A percentile compares a stretch with the other conserved stretches of the same genome.
Conservation (phyloP, 78 protist genomes). For the Guillardia theta region DNA sequence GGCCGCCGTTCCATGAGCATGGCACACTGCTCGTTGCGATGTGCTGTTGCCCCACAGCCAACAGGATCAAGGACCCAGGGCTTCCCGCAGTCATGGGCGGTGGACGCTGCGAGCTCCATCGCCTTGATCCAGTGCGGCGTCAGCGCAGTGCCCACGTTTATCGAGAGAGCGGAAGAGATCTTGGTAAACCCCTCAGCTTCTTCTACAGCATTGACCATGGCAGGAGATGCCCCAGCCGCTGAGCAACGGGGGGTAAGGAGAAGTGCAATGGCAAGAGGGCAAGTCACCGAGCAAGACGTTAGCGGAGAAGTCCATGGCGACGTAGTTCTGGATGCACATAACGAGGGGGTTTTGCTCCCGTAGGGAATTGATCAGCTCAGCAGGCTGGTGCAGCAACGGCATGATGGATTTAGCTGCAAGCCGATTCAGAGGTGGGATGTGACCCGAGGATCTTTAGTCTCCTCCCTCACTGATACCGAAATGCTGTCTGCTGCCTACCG, state of each 20-base stretch:
- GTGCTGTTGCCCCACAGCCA: neutral
- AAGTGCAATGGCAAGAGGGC: too few species aligned
- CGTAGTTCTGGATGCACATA: neutral
- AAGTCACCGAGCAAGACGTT: slow-evolving; percentile 8
- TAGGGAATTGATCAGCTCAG: neutral
- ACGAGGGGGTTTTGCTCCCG: neutral
- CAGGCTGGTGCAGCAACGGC: too few species aligned
- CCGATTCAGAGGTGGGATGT: too few species aligned
- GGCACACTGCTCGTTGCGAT: neutral
- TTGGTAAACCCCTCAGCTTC: neutral
- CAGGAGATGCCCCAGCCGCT: neutral
- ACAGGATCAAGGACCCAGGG: neutral
- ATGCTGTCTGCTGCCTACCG: too few species aligned
- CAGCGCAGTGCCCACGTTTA: slow-evolving; percentile 6
- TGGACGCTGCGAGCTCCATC: neutral
- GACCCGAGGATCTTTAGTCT: too few species aligned
- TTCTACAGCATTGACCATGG: neutral
- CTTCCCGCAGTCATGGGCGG: neutral
- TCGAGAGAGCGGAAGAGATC: neutral
- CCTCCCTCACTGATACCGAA: too few species aligned
- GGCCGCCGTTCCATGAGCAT: neutral
- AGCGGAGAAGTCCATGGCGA: neutral
- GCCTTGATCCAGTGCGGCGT: neutral
- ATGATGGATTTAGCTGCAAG: too few species aligned
- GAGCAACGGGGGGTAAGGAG: too few species aligned